phyloP scores from a whole-genome alignment of 371 early-diverging fungal species.

The Mucor indicus region DNA sequence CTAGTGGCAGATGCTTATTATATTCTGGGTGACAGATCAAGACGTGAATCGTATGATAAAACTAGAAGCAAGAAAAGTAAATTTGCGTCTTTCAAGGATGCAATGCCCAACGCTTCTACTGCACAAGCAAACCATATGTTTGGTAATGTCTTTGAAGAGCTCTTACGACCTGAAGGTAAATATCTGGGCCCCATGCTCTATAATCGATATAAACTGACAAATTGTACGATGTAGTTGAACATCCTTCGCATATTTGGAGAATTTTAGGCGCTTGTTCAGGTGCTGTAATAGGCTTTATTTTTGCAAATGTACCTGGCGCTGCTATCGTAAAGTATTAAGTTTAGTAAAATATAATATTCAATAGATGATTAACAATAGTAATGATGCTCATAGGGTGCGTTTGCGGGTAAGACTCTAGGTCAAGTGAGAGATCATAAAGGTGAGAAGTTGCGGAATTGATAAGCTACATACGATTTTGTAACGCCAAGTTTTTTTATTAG shows the following conservation, averaged over 20 bases:
- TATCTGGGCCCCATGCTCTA: background rate
- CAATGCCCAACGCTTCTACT: constrained; percentile 19
- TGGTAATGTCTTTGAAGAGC: constrained; percentile 26
- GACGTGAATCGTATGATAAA: constrained; percentile 75
- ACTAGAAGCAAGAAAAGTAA: constrained; percentile 42
- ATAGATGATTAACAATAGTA: background rate
- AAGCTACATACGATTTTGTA: no score
- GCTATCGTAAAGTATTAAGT: constrained; percentile 19
- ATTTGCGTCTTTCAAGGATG: constrained; percentile 9
- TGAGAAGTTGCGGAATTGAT: no score
- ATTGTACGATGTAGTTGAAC: constrained; percentile 24
- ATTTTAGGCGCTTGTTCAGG: constrained; percentile 25
- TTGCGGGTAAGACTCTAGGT: constrained; percentile 27
- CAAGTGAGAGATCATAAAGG: constrained; percentile 34
- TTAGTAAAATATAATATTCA: background rate
- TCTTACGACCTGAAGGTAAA: constrained; percentile 24
- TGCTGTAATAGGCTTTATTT: constrained; percentile 23
- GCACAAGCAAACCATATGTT: constrained; percentile 24
- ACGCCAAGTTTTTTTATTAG: no score
- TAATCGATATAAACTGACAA: no score
- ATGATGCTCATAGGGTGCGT: constrained; percentile 15
- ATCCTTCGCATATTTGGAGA: constrained; percentile 26
- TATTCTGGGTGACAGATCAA: constrained; percentile 67
- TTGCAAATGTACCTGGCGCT: constrained; percentile 29
- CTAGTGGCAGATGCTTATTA: constrained; percentile 75